Percentiles rank a stretch among this genome's conserved stretches.
These are phyloP conservation scores for Thalassia testudinum DNA, from an alignment of 116 monocot species.

Conservation along the genomic window DNA sequence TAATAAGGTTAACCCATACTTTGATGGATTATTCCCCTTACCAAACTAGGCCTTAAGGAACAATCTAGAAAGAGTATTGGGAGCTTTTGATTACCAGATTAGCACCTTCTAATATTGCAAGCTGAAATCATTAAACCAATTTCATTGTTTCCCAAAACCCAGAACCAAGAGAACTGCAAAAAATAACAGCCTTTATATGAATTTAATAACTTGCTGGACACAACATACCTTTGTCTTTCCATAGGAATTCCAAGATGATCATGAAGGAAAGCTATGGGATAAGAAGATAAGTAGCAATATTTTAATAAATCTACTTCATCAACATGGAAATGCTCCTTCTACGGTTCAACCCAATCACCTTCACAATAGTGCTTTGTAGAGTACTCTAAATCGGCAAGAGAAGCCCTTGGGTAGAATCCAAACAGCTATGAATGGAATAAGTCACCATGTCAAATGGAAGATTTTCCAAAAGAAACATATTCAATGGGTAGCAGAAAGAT, in stretches of 20 bases:
- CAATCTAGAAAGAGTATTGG: no score
- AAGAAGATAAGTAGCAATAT: conserved; percentile 74
- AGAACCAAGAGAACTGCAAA: no score
- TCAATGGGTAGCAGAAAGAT: neutral
- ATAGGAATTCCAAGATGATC: conserved; percentile 55
- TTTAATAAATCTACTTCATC: conserved; percentile 48
- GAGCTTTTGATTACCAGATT: no score
- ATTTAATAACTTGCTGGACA: no score
- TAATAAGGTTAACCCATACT: no score
- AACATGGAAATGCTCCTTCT: conserved; percentile 19
- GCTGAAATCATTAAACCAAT: no score
- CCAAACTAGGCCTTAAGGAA: no score
- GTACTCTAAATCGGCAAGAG: conserved; percentile 39
- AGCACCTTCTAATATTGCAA: no score
- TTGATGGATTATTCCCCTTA: no score
- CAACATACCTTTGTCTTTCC: conserved; percentile 41
- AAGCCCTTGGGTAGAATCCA: conserved; percentile 30
- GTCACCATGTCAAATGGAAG: neutral
- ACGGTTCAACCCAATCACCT: conserved; percentile 47
- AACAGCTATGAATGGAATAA: conserved; percentile 29
- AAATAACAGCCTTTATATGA: no score
- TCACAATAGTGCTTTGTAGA: conserved; percentile 54
- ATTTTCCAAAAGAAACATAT: neutral
- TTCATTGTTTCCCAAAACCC: no score
- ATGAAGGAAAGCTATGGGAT: conserved; percentile 53